Conservation (phyloP, 2,329 filamentous ascomycete species). For the Ceratocystis alfenasii region DNA sequence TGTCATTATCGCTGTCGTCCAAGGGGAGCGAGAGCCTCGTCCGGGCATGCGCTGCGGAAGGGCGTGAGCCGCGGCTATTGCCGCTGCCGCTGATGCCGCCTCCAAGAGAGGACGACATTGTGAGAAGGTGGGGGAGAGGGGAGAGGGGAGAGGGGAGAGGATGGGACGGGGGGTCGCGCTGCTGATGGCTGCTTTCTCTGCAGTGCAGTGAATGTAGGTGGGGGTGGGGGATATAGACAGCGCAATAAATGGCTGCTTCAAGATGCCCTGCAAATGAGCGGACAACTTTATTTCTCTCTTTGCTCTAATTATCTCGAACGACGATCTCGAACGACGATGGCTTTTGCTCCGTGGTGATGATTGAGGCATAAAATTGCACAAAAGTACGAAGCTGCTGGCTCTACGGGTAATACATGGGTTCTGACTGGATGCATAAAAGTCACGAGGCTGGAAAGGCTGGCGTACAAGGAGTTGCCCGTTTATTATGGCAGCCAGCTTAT, state of each 20-base stretch:
- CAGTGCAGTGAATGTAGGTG: background rate
- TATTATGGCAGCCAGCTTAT: background rate
- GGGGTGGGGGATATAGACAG: background rate
- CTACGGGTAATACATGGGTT: constrained; percentile 5
- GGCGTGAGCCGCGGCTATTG: constrained; percentile 14
- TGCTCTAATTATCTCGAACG: background rate
- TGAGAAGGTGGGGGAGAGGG: background rate
- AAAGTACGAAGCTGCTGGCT: background rate
- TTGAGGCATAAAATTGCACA: constrained; percentile 3
- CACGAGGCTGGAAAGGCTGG: constrained; percentile 7
- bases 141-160: background rate
- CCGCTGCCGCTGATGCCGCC: constrained; percentile 11
- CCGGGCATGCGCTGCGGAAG: constrained; percentile 18
- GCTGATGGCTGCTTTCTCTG: background rate
- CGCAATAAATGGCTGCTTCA: background rate
- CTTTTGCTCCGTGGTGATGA: background rate
- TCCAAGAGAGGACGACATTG: constrained; percentile 17
- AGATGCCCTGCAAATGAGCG: background rate
- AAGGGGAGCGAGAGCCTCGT: constrained; percentile 17
- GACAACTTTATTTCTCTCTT: background rate
- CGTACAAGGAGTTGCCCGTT: background rate
- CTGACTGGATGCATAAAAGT: constrained; percentile 10
- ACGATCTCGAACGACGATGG: background rate
- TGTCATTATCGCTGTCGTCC: constrained; percentile 21
- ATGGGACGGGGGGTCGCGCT: background rate